Evolutionary conservation across 768 basidiomycete genomes (phyloP), one percentile per base, ranked within the genome.

Genomic region (Suillus sp.): DNA sequence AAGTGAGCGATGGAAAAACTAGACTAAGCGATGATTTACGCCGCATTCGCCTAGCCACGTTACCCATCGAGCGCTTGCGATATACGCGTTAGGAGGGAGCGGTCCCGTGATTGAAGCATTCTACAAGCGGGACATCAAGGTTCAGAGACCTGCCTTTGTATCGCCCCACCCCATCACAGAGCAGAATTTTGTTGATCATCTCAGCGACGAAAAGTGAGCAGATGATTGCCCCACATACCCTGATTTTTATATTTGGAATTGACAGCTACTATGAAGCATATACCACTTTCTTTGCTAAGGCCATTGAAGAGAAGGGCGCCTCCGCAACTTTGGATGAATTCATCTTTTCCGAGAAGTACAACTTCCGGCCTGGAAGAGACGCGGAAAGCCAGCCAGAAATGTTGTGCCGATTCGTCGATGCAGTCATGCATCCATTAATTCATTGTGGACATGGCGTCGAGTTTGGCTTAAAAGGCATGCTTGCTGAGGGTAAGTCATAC

Each of bases 401-500:
- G 84, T 70, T 90, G 8, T 78, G 74, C 60, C 82, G 86, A 18
- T 78, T 86, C 61, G 34, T 64, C 11, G 75, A 79, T 0, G 86
- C 83, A 0, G 67, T 90, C 27, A 4, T 89, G 3, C 90, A 91
- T 66, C 81, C 89, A 0, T 54, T 89, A 60, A 90, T 91, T 57
- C 86, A 90, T 66, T 66, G 75, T 11, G 88, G 86, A 1, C 82
- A 85, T 68, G 89, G 88, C 0, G 64, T 79, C 4, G 90, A 91
- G 71, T 90, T 91, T 64, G 81, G 81, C 14, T 58, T 90, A 45
- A 83, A 81, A 20, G 89, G 88, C 1, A 78, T 88, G 70, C 67
- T 86, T 1, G 82, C 82, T 8, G 88, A 91, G 79, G 90, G 89
- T 87, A 18, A 6, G 64, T 48, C 30, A 7, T 43, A 35, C 16